phyloP scores from a whole-genome alignment of 345 rosid genomes.

The Eucalyptus sp. region DNA sequence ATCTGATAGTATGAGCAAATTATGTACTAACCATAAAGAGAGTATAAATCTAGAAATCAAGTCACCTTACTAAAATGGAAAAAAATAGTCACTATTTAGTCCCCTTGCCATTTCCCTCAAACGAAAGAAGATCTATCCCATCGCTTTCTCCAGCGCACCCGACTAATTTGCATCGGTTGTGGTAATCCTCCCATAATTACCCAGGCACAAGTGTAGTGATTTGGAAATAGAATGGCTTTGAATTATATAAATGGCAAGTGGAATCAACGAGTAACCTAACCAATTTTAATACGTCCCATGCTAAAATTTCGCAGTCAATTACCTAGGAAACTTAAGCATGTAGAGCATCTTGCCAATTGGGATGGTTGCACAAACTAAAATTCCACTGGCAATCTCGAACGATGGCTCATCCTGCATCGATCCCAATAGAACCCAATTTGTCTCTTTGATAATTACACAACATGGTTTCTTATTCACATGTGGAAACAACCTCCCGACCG shows the following conservation, averaged over 20 bases:
- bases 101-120: not conserved
- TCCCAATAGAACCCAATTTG: not conserved
- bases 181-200: not conserved
- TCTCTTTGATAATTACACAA: not conserved
- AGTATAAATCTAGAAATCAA: not conserved
- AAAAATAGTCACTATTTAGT: not conserved
- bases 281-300: not conserved
- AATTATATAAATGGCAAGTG: not conserved
- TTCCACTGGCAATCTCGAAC: not conserved
- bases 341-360: not conserved
- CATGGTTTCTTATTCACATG: not conserved
- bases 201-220: not conserved
- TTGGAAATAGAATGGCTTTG: not conserved
- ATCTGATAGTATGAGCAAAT: not conserved
- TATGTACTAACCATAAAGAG: not conserved
- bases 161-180: not conserved
- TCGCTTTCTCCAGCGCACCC: not conserved
- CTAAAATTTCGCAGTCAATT: not conserved
- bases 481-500: not conserved
- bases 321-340: not conserved
- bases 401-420: not conserved
- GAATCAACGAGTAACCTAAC: not conserved
- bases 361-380: not conserved
- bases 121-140: not conserved
- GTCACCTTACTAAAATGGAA: not conserved